Conservation (phyloP, 208 protist genomes). For the Lotmaria passim region DNA sequence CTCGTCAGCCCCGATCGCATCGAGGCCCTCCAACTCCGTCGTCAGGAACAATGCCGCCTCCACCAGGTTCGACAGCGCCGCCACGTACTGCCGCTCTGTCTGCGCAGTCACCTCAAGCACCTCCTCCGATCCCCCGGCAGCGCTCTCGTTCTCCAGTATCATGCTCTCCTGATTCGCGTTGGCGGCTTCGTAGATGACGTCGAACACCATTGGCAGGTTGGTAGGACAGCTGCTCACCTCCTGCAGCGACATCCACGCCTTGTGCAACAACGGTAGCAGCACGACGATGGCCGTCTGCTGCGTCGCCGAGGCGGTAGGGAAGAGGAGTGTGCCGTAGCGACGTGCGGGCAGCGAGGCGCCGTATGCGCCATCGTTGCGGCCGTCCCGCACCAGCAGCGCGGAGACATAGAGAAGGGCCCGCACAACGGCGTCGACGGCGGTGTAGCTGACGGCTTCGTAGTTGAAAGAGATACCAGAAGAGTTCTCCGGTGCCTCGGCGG, state of each 20-base stretch:
- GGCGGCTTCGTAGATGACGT: conserved; percentile 54
- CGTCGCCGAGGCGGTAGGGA: conserved; percentile 38
- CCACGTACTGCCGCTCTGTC: conserved; percentile 48
- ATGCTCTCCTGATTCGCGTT: conserved; percentile 50
- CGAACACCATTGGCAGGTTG: conserved; percentile 78
- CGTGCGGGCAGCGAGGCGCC: conserved; percentile 35
- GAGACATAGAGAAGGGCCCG: conserved; percentile 47
- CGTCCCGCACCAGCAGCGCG: conserved; percentile 50
- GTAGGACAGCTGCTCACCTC: conserved; percentile 42
- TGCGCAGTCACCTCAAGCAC: conserved; percentile 37
- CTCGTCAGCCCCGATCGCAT: conserved; percentile 39
- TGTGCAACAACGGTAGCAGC: conserved; percentile 76
- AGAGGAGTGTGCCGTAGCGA: conserved; percentile 40
- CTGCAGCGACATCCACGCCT: conserved; percentile 74
- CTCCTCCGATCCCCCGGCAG: conserved; percentile 29
- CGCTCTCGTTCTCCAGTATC: conserved; percentile 23
- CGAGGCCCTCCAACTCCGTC: conserved; percentile 64
- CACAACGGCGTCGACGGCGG: conserved; percentile 56
- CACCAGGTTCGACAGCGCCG: conserved; percentile 44
- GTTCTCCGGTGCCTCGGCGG: conserved; percentile 66
- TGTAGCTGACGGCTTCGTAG: conserved; percentile 58
- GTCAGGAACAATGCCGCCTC: conserved; percentile 52
- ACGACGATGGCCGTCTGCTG: conserved; percentile 66
- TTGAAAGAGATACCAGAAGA: conserved; percentile 51
- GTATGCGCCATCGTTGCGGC: conserved; percentile 45